Conservation (phyloP, 306 rosid genomes). For the Cicer cuneatum region DNA sequence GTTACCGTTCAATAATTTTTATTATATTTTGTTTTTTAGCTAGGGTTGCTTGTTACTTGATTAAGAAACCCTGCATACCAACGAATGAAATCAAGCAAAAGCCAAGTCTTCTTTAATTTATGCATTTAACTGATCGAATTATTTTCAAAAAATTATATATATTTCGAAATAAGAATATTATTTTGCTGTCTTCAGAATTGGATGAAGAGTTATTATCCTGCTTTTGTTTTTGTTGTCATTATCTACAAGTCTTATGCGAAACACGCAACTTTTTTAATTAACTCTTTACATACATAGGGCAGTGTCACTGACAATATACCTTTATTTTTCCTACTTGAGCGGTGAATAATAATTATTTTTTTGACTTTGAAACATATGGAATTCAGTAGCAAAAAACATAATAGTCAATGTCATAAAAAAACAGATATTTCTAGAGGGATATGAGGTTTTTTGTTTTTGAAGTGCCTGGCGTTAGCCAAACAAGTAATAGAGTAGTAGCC, state of each 20-base stretch:
- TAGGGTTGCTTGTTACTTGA: conserved; percentile 27
- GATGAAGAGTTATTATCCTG: conserved; percentile 47
- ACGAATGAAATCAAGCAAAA: conserved; percentile 42
- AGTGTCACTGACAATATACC: conserved; percentile 27
- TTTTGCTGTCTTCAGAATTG: background rate
- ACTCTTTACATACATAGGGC: conserved; percentile 10
- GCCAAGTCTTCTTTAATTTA: conserved; percentile 30
- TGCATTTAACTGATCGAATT: background rate
- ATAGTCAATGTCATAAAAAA: conserved; percentile 16
- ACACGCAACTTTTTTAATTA: conserved; percentile 41
- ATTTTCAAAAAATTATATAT: background rate
- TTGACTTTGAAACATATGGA: conserved; percentile 7
- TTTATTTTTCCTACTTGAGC: conserved; percentile 16
- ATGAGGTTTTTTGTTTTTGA: background rate
- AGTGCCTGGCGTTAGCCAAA: conserved; percentile 21
- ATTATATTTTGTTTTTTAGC: background rate
- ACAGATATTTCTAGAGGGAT: background rate
- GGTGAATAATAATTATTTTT: conserved; percentile 22
- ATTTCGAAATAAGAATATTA: conserved; percentile 13
- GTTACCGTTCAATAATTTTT: conserved; percentile 22
- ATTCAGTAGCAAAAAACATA: conserved; percentile 33
- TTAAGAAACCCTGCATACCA: background rate
- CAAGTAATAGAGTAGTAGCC: conserved; percentile 20
- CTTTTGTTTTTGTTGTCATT: conserved; percentile 44
- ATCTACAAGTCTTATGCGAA: conserved; percentile 43